Base-by-base conservation (phyloP, 352 stramenopile genomes). In the Globisporangium cystogenes region DNA sequence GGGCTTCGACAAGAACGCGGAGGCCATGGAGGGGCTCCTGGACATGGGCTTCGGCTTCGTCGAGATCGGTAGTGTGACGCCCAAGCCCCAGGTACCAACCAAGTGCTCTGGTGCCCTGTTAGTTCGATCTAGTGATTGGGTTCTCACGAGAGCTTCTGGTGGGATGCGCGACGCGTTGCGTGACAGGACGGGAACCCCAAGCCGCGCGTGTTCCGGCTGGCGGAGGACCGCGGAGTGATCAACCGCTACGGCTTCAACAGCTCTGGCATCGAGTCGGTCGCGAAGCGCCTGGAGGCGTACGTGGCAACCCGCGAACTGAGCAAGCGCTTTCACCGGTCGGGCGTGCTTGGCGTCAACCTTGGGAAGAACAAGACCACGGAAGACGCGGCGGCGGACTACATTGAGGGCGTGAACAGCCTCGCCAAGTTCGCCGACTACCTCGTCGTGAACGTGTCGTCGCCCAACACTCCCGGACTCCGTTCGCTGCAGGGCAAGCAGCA, bases 201-300 rank as follows among this genome's bases (percentile, higher is more conserved):
- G 64, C 97, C 96, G 18, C 83, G 97, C 45, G 96, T 99, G 67
- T 99, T 99, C 67, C 84, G 95, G n/a, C 64, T 99, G 33, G 52
- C 67, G 4, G 93, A 99, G 63, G 95, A 99, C 68, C 60, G 72
- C 20, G 96, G 75, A 7, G 90, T 99, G 31, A 98, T 99, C 69
- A 99, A 99, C 65, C 83, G 96, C 55, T 99, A 98, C 72, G 97
- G 96, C 39, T 99, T 99, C 71, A 99, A 99, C 81, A 98, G 85
- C 60, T 67, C 93, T 24, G 96, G 96, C 0, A 58, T 96, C 5
- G 79, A 91, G 18, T 63, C 62, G 16, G 95, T 98, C 0, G 62
- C 76, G n/a, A 60, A 70, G 21, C 65, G 83, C 14, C 68, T 97
- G 0, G 59, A 86, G 24, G 51, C 26, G 16, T 96, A 93, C 57